Evolutionary conservation across 2,329 filamentous ascomycete genomes (phyloP).

Genomic region (Xylariaceae sp.): DNA sequence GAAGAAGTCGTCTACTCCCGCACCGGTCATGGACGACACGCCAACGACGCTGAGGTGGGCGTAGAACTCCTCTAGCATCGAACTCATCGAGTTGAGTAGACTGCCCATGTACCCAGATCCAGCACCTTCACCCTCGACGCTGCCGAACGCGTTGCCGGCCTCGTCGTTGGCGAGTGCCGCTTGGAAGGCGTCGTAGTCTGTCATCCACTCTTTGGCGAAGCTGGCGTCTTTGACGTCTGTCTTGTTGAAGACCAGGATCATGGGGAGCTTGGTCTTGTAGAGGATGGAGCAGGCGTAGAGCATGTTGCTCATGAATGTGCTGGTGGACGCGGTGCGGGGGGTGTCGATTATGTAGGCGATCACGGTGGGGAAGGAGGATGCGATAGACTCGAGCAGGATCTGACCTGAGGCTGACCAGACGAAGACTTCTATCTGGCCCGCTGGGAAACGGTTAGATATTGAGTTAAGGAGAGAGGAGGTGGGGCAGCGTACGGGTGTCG

Average conservation of each 20-base stretch:
- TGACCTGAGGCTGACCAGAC: conserved; percentile 96
- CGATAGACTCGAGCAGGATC: conserved; percentile 88
- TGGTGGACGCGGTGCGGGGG: conserved; percentile 85
- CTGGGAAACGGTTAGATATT: conserved; percentile 20
- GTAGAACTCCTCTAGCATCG: conserved; percentile 97
- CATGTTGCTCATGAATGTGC: conserved; percentile 99
- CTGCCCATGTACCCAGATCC: conserved; percentile 96
- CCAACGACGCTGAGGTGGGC: conserved; percentile 88
- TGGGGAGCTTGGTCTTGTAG: conserved; percentile 97
- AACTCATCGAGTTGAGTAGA: conserved; percentile 92
- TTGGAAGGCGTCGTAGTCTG: conserved; percentile 95
- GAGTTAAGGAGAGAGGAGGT: neutral
- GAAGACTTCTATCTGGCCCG: conserved; percentile 97
- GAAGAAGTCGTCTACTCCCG: conserved; percentile 92
- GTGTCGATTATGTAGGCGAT: conserved; percentile 98
- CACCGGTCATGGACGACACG: conserved; percentile 88
- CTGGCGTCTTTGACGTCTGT: conserved; percentile 88
- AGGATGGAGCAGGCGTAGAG: conserved; percentile 97
- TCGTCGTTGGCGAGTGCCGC: conserved; percentile 78
- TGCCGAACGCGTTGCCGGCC: conserved; percentile 69
- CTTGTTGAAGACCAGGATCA: conserved; percentile 99
- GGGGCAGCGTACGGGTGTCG: conserved; percentile 61
- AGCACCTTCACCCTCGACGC: conserved; percentile 63
- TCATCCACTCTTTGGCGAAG: conserved; percentile 99
- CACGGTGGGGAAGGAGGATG: conserved; percentile 91